Conservation (phyloP, 305 asterid genomes). For the Solanum hybrid region DNA sequence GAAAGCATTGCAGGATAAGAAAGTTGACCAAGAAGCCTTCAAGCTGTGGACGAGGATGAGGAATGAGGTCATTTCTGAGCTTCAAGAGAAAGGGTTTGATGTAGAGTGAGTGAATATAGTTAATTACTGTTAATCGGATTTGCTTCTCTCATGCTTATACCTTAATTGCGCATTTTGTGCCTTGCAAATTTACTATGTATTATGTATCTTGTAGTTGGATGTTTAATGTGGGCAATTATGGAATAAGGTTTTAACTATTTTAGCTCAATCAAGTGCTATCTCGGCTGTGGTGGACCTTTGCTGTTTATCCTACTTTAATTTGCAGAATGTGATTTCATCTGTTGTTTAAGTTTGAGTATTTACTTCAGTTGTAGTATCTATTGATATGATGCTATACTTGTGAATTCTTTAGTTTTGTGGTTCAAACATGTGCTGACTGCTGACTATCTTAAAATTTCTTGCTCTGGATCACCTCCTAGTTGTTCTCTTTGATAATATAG, state of each 20-base stretch:
- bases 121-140: neutral
- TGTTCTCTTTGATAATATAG: neutral
- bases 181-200: neutral
- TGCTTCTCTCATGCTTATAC: neutral
- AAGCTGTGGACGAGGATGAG: conserved; percentile 87
- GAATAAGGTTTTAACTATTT: neutral
- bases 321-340: neutral
- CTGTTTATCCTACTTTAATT: neutral
- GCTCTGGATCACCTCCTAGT: neutral
- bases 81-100: conserved; percentile 78
- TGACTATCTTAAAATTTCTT: neutral
- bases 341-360: neutral
- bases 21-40: conserved; percentile 68
- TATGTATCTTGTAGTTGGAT: neutral
- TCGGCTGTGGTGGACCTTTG: neutral
- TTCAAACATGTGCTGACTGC: neutral
- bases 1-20: conserved; percentile 80
- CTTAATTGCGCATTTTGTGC: neutral
- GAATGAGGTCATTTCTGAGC: conserved; percentile 74
- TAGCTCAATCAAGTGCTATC: neutral
- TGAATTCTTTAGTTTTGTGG: neutral
- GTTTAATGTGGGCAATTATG: neutral
- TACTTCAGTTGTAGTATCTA: neutral
- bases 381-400: neutral
- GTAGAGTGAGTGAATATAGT: conserved; percentile 1